Evolutionary conservation across 495 filamentous ascomycete genomes (phyloP).

Genomic region (Aspergillus saccharolyticus): DNA sequence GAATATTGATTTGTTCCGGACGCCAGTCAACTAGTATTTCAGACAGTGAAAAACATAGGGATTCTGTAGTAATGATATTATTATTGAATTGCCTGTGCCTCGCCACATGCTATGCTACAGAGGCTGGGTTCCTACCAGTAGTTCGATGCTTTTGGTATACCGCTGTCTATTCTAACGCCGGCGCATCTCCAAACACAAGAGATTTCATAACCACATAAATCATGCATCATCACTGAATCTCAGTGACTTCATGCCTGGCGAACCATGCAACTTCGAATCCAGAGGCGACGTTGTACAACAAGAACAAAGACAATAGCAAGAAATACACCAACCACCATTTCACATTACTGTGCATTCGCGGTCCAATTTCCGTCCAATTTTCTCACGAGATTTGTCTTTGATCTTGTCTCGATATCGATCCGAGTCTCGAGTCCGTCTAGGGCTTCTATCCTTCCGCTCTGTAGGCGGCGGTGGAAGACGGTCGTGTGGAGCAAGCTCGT

Average conservation of each 20-base stretch:
- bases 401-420: conserved; percentile 25
- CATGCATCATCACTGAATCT: conserved; percentile 9
- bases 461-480: conserved; percentile 18
- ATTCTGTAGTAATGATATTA: too few relatives aligned
- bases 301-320: background rate
- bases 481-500: conserved; percentile 28
- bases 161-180: conserved; percentile 1
- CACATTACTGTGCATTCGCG: conserved; percentile 56
- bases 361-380: conserved; percentile 51
- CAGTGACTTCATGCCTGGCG: background rate
- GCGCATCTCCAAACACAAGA: background rate
- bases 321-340: conserved; percentile 4
- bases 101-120: background rate
- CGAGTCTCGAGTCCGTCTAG: conserved; percentile 24
- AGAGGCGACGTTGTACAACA: background rate
- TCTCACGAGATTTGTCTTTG: conserved; percentile 43
- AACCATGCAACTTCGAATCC: background rate
- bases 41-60: too few relatives aligned
- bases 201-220: background rate
- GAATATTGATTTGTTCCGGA: too few relatives aligned
- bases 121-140: background rate
- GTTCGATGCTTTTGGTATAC: background rate
- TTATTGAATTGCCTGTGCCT: background rate
- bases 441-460: conserved; percentile 31
- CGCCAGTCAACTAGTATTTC: too few relatives aligned